A percentile compares a stretch with the other conserved stretches of the same genome.
Conservation (phyloP, 192 early-diverging fungal species). For the Geranomyces michiganensis region DNA sequence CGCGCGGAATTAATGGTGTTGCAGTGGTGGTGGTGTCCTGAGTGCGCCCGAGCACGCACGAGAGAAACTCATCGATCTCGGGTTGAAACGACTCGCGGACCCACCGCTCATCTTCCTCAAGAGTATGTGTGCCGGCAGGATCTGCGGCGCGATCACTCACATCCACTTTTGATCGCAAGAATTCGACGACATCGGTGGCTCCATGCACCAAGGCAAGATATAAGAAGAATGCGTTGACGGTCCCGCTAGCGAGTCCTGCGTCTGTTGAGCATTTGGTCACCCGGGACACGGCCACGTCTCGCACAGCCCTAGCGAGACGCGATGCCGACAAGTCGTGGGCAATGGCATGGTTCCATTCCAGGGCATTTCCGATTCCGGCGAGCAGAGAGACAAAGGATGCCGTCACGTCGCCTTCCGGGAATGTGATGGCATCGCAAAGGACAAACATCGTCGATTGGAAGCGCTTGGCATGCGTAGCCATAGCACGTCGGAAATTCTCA, state of each 20-base stretch:
- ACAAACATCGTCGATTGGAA: conserved; percentile 53
- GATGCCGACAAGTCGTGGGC: conserved; percentile 45
- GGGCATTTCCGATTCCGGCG: conserved; percentile 27
- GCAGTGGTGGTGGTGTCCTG: not conserved
- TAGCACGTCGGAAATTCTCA: not conserved
- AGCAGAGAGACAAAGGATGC: conserved; percentile 24
- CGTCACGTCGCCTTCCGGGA: conserved; percentile 38
- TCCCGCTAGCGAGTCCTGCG: conserved; percentile 14
- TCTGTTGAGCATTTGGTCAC: not conserved
- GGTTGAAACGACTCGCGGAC: conserved; percentile 9
- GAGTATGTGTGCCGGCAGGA: not conserved
- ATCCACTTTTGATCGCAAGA: not conserved
- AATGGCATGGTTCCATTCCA: conserved; percentile 52
- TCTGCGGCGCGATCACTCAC: conserved; percentile 1
- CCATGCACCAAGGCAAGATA: conserved; percentile 16
- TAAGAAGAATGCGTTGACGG: conserved; percentile 20
- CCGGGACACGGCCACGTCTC: conserved; percentile 3
- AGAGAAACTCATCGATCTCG: conserved; percentile 14
- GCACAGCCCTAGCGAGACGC: conserved; percentile 40
- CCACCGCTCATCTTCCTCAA: not conserved
- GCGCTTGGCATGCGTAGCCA: conserved; percentile 40
- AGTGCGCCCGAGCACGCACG: not conserved
- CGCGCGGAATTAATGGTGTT: not conserved
- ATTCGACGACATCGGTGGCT: not conserved
- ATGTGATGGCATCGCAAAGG: conserved; percentile 51